Conservation (phyloP, 768 basidiomycete genomes). For the Wakefieldia striispora region DNA sequence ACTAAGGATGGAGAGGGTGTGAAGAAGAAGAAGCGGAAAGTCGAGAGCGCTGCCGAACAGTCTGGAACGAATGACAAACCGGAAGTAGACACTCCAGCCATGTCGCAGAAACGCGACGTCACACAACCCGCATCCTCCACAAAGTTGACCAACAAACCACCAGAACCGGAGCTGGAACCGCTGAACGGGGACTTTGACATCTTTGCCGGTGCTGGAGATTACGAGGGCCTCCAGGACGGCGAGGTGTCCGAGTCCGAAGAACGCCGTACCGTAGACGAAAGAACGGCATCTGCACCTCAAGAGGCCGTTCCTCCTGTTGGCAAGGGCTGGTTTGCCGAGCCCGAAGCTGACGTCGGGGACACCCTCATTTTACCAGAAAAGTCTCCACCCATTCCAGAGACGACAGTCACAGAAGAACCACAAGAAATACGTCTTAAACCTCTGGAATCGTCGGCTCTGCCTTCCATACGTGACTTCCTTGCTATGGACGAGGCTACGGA, state of each 20-base stretch:
- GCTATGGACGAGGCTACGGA: conserved; percentile 71
- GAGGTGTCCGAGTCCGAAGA: conserved; percentile 47
- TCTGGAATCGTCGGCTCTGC: conserved; percentile 74
- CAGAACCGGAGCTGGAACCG: conserved; percentile 19
- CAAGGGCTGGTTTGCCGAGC: conserved; percentile 48
- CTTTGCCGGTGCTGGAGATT: conserved; percentile 83
- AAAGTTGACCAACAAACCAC: conserved; percentile 5
- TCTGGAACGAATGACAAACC: background rate
- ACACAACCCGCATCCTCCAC: conserved; percentile 3
- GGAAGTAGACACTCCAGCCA: background rate
- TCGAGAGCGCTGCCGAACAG: conserved; percentile 30
- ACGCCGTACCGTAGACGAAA: conserved; percentile 13
- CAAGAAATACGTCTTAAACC: conserved; percentile 62
- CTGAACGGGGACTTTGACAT: conserved; percentile 75
- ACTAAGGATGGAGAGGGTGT: conserved; percentile 36
- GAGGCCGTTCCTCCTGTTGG: conserved; percentile 6
- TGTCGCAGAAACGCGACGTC: background rate
- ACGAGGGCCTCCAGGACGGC: conserved; percentile 64
- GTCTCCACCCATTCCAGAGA: conserved; percentile 12
- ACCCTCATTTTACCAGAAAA: conserved; percentile 7
- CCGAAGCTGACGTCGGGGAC: conserved; percentile 28
- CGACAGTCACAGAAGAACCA: conserved; percentile 26
- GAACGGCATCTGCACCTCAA: conserved; percentile 6
- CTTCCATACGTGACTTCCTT: conserved; percentile 80
- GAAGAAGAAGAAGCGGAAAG: conserved; percentile 61